Conservation (phyloP, 768 basidiomycete genomes). For the Leccinum sublutescens region DNA sequence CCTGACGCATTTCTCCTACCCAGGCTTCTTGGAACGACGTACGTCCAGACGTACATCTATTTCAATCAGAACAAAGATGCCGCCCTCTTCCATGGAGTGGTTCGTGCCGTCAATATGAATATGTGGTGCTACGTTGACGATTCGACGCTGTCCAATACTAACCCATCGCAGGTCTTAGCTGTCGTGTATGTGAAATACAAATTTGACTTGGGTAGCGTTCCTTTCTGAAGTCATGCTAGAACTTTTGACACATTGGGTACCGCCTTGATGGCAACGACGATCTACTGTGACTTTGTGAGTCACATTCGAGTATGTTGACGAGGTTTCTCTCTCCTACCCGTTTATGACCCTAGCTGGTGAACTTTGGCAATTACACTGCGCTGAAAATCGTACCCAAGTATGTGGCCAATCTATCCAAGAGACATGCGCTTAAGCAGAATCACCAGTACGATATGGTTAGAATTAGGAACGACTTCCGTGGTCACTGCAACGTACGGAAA, state of each 20-base stretch:
- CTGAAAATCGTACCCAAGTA: background rate
- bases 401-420: background rate
- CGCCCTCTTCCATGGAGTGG: slow-evolving; percentile 3
- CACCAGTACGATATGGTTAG: slow-evolving; percentile 1
- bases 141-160: background rate
- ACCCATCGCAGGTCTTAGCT: background rate
- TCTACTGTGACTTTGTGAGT: slow-evolving; percentile 5
- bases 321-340: background rate
- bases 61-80: background rate
- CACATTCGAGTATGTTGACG: background rate
- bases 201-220: background rate
- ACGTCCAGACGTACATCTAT: slow-evolving; percentile 8
- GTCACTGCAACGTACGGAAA: slow-evolving; percentile 4
- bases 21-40: slow-evolving; percentile 9
- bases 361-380: slow-evolving; percentile 1
- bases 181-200: background rate
- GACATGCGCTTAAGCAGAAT: background rate
- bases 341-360: background rate
- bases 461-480: background rate
- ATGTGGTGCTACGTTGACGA: background rate
- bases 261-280: background rate
- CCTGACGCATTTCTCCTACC: background rate
- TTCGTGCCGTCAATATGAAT: background rate
- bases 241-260: background rate
- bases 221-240: background rate